These are phyloP conservation scores for Galerina marginata DNA, from an alignment of 768 basidiomycete genomes.

Conservation along the genomic window DNA sequence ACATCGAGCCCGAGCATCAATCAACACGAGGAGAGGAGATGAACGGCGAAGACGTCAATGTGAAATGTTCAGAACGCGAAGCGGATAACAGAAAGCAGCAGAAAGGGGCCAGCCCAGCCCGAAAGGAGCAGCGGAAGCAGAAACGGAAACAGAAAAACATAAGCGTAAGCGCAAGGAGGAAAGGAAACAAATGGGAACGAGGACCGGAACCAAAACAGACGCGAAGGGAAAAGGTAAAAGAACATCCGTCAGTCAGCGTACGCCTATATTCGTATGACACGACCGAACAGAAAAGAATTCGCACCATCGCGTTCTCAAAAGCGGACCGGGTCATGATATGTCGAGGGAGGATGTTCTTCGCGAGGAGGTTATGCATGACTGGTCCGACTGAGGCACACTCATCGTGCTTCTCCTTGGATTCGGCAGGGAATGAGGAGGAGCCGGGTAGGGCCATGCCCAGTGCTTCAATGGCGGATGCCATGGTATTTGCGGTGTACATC, in stretches of 20 bases:
- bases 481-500: slow-evolving; percentile 99
- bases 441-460: slow-evolving; percentile 96
- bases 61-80: neutral
- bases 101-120: neutral
- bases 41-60: neutral
- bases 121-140: slow-evolving; percentile 1
- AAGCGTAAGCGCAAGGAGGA: neutral
- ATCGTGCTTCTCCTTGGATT: slow-evolving; percentile 83
- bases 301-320: slow-evolving; percentile 97
- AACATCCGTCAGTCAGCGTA: neutral
- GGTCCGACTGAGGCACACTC: slow-evolving; percentile 85
- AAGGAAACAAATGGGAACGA: slow-evolving; percentile 1
- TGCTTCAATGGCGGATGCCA: slow-evolving; percentile 95
- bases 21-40: too few relatives aligned
- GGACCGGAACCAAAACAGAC: slow-evolving; percentile 2
- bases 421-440: slow-evolving; percentile 96
- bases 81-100: neutral
- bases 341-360: slow-evolving; percentile 89
- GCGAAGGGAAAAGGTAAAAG: slow-evolving; percentile 1
- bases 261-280: neutral
- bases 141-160: slow-evolving; percentile 8
- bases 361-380: slow-evolving; percentile 86
- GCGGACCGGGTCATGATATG: slow-evolving; percentile 97
- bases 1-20: neutral
- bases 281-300: slow-evolving; percentile 14